phyloP scores from a whole-genome alignment of 2,329 filamentous ascomycete species.

The Neonectria faginata region DNA sequence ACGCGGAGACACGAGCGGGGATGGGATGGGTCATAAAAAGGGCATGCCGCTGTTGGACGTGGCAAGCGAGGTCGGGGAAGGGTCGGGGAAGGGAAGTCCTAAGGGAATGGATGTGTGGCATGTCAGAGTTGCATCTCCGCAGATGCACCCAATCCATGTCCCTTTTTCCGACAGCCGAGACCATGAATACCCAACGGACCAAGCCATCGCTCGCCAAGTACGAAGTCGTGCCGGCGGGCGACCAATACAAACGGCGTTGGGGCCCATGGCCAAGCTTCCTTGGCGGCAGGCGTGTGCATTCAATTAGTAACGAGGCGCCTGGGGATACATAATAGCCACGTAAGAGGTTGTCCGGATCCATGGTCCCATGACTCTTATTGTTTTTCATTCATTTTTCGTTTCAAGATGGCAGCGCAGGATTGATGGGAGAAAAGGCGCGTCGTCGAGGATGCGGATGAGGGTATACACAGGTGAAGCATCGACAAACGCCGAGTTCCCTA shows the following conservation, averaged over 20 bases:
- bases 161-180: not conserved
- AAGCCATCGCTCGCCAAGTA: not conserved
- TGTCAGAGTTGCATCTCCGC: not conserved
- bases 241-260: slow-evolving; percentile 36
- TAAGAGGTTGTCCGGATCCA: slow-evolving; percentile 32
- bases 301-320: slow-evolving; percentile 42
- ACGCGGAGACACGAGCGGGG: slow-evolving; percentile 14
- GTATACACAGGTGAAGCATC: not conserved
- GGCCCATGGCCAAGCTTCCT: slow-evolving; percentile 36
- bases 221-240: slow-evolving; percentile 5
- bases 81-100: not conserved
- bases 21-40: slow-evolving; percentile 11
- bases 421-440: no score
- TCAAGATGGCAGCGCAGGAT: not conserved
- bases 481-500: not conserved
- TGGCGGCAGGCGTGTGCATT: slow-evolving; percentile 37
- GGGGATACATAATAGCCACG: slow-evolving; percentile 42
- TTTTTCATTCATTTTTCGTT: slow-evolving; percentile 16
- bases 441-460: not conserved
- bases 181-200: slow-evolving; percentile 8
- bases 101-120: slow-evolving; percentile 15
- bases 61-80: not conserved
- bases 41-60: slow-evolving; percentile 2
- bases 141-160: slow-evolving; percentile 17
- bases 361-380: slow-evolving; percentile 7